Percentiles rank a stretch among this genome's conserved stretches.
Evolutionary conservation across 306 rosid species (phyloP).

Genomic region (Lathyrus aphaca): DNA sequence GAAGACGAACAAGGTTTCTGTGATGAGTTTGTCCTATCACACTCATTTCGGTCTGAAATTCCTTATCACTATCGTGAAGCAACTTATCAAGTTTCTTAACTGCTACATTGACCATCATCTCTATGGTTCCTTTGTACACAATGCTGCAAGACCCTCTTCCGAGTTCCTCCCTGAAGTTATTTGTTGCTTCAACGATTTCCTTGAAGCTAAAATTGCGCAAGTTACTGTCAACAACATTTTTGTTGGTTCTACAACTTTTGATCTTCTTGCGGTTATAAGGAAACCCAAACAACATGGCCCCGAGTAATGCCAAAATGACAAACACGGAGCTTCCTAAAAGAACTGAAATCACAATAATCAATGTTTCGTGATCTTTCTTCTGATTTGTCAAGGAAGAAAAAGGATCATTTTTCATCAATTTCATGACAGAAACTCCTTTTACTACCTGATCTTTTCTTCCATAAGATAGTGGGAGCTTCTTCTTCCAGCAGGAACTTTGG

Average conservation of each 20-base stretch:
- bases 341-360: slow-evolving; percentile 32
- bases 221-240: background rate
- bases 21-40: slow-evolving; percentile 42
- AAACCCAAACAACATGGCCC: slow-evolving; percentile 17
- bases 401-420: slow-evolving; percentile 40
- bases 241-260: background rate
- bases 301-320: slow-evolving; percentile 25
- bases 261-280: slow-evolving; percentile 5
- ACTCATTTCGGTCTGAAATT: slow-evolving; percentile 33
- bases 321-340: slow-evolving; percentile 42
- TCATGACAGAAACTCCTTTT: slow-evolving; percentile 32
- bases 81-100: slow-evolving; percentile 38
- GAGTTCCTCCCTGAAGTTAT: slow-evolving; percentile 38
- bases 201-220: slow-evolving; percentile 34
- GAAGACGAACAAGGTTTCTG: slow-evolving; percentile 34
- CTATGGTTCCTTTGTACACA: slow-evolving; percentile 44
- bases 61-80: slow-evolving; percentile 29
- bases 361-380: slow-evolving; percentile 16
- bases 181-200: slow-evolving; percentile 41
- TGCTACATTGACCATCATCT: slow-evolving; percentile 29
- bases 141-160: slow-evolving; percentile 42
- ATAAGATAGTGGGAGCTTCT: slow-evolving; percentile 44
- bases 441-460: slow-evolving; percentile 25
- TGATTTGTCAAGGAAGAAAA: background rate
- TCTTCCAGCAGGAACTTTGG: slow-evolving; percentile 37